Percentiles rank a stretch among this genome's conserved stretches.
Evolutionary conservation across 345 rosid genomes (phyloP).

Genomic region (Tarenaya hassleriana): DNA sequence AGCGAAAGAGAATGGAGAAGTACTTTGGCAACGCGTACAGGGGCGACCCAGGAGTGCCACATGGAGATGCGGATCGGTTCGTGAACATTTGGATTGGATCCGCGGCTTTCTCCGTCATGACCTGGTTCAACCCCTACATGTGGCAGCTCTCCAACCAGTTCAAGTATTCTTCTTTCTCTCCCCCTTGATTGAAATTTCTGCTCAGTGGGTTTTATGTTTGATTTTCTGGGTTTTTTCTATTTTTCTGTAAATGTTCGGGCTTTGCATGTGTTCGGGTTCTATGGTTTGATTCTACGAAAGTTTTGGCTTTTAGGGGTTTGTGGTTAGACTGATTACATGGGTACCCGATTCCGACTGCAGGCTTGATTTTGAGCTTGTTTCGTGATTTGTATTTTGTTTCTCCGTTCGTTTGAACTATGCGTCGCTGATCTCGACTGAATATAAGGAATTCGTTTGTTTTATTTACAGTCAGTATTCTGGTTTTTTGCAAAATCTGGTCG

Average conservation of each 20-base stretch:
- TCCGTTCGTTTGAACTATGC: too few relatives aligned
- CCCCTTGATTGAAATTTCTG: neutral
- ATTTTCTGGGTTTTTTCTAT: neutral
- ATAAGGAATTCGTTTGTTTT: too few relatives aligned
- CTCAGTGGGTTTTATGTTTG: too few relatives aligned
- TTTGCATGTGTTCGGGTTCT: conserved; percentile 13
- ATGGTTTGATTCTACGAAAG: neutral
- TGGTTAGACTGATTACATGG: too few relatives aligned
- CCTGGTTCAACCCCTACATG: conserved; percentile 67
- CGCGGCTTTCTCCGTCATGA: conserved; percentile 54
- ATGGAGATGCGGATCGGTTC: conserved; percentile 62
- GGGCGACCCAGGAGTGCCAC: conserved; percentile 96
- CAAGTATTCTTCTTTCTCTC: conserved; percentile 39
- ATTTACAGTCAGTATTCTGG: too few relatives aligned
- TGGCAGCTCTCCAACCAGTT: conserved; percentile 75
- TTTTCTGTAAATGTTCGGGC: conserved; percentile 6
- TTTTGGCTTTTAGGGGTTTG: neutral
- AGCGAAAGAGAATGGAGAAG: conserved; percentile 56
- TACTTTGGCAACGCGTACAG: conserved; percentile 85
- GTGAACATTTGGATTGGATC: conserved; percentile 84
- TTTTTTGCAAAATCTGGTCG: too few relatives aligned
- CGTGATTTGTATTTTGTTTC: neutral
- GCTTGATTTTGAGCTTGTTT: neutral
- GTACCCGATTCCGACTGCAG: too few relatives aligned
- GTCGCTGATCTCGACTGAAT: too few relatives aligned